A percentile compares a stretch with the other conserved stretches of the same genome.
Evolutionary conservation across 345 rosid species (phyloP).

Genomic region (Eutrema japonicum): DNA sequence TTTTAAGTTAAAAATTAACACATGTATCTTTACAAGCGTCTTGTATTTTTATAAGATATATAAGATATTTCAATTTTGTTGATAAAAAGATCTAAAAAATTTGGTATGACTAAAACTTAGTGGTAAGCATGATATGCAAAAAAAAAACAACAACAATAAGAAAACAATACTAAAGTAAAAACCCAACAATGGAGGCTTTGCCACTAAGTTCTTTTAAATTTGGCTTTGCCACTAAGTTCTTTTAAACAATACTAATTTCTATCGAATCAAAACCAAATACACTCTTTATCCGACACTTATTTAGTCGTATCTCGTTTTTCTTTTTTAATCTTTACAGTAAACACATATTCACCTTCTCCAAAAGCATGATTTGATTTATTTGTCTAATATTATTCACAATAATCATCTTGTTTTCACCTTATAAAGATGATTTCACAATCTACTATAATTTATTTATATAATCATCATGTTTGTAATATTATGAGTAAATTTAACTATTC

Average conservation of each 20-base stretch:
- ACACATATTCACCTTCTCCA: slow-evolving; percentile 36
- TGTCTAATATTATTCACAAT: slow-evolving; percentile 33
- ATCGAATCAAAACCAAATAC: slow-evolving; percentile 38
- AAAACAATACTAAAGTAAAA: neutral
- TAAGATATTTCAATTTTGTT: neutral
- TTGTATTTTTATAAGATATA: neutral
- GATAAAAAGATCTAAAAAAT: neutral
- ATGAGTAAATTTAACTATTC: neutral
- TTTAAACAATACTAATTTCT: too few species aligned
- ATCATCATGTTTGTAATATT: neutral
- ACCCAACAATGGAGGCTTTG: slow-evolving; percentile 26
- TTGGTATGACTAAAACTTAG: slow-evolving; percentile 14
- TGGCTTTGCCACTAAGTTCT: slow-evolving; percentile 16
- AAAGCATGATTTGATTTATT: slow-evolving; percentile 40
- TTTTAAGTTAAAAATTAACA: neutral
- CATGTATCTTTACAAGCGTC: neutral
- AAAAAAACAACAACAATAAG: neutral
- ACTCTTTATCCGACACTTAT: slow-evolving; percentile 29
- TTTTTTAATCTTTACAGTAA: slow-evolving; percentile 27
- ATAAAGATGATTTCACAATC: neutral
- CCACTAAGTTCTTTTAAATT: slow-evolving; percentile 17
- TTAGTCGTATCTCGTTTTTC: slow-evolving; percentile 14
- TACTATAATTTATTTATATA: neutral
- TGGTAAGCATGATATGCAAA: slow-evolving; percentile 29
- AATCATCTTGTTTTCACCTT: slow-evolving; percentile 22